Evolutionary conservation across 495 filamentous ascomycete genomes (phyloP).

Genomic region (Aspergillus campestris): DNA sequence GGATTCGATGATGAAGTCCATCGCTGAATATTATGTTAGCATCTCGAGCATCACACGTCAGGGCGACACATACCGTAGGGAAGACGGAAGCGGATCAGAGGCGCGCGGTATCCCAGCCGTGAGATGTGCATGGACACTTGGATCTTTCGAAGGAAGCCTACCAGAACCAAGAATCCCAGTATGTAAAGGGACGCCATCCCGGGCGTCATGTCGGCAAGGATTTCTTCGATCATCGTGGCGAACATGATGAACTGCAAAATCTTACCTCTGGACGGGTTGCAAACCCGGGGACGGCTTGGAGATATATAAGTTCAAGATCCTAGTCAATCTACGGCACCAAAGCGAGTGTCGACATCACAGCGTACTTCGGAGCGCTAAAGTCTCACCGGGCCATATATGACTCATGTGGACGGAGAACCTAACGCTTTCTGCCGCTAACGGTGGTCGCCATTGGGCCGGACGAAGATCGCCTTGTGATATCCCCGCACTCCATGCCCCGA

Average conservation of each 20-base stretch:
- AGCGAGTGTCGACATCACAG: too few species aligned
- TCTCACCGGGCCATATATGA: too few species aligned
- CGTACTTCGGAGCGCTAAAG: too few species aligned
- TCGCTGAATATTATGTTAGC: slow-evolving; percentile 30
- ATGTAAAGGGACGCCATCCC: slow-evolving; percentile 17
- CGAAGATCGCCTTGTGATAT: not conserved
- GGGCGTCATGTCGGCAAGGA: slow-evolving; percentile 20
- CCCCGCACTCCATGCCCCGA: slow-evolving; percentile 1
- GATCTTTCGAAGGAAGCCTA: slow-evolving; percentile 21
- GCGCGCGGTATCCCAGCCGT: slow-evolving; percentile 28
- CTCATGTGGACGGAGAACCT: too few species aligned
- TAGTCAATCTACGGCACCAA: not conserved
- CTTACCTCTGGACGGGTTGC: not conserved
- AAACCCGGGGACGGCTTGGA: too few species aligned
- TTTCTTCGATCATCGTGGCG: slow-evolving; percentile 30
- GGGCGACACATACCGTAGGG: slow-evolving; percentile 25
- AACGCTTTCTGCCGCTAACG: too few species aligned
- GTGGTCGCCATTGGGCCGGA: not conserved
- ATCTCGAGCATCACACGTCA: not conserved
- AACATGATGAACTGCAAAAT: too few species aligned
- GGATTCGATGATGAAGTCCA: slow-evolving; percentile 51
- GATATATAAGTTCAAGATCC: too few species aligned
- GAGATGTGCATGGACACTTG: slow-evolving; percentile 26
- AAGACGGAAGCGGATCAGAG: slow-evolving; percentile 23
- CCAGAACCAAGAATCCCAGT: slow-evolving; percentile 17